Percentiles rank a stretch among this genome's conserved stretches.
Evolutionary conservation across 352 stramenopile species (phyloP).

Genomic region (Pythium aquatile): DNA sequence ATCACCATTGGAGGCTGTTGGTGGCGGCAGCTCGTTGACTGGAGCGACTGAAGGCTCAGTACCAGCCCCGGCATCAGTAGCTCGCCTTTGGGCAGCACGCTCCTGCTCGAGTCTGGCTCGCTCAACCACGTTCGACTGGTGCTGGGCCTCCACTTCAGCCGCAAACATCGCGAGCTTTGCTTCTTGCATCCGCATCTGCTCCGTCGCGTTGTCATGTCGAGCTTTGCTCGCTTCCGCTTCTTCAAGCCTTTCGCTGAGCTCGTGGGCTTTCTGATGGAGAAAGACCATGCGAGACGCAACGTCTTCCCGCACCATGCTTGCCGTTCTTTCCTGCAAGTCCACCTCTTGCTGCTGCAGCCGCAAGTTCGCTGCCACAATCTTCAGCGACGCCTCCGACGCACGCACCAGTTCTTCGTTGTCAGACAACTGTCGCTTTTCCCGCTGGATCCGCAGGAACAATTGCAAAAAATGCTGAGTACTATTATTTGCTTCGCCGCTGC

Average conservation of each 20-base stretch:
- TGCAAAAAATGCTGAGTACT: neutral
- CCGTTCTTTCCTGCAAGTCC: neutral
- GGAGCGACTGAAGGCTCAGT: neutral
- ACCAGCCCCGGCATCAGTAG: neutral
- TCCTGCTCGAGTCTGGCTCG: slow-evolving; percentile 18
- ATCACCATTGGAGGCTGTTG: neutral
- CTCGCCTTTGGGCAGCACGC: neutral
- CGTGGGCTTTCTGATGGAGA: neutral
- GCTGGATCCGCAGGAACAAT: neutral
- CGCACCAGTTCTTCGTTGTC: neutral
- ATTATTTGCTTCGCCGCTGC: too few relatives aligned
- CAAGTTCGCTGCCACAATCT: neutral
- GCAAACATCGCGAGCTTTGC: slow-evolving; percentile 26
- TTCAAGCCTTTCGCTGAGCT: slow-evolving; percentile 3
- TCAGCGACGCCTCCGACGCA: neutral
- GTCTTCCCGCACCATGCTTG: neutral
- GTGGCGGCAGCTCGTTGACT: neutral
- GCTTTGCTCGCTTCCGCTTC: slow-evolving; percentile 1
- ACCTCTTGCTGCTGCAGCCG: neutral
- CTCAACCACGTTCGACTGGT: slow-evolving; percentile 23
- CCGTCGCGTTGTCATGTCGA: neutral
- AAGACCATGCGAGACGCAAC: neutral
- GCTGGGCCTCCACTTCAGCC: slow-evolving; percentile 32
- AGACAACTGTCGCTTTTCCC: neutral
- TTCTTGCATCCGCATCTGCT: slow-evolving; percentile 19